Conservation (phyloP, 108 stramenopile species). For the Asterionellopsis glacialis region DNA sequence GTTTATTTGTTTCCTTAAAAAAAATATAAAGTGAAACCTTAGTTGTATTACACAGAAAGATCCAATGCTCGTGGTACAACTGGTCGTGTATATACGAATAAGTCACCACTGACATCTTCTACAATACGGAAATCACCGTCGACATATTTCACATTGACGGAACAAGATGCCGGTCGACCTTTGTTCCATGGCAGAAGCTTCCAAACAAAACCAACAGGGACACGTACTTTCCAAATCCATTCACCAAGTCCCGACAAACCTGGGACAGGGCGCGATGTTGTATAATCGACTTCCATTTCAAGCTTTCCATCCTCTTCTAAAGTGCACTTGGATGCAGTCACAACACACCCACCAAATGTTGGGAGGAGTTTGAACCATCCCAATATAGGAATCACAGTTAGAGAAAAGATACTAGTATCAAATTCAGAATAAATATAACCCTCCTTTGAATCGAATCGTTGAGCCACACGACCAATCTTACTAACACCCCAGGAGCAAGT, state of each 20-base stretch:
- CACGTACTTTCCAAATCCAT: conserved; percentile 80
- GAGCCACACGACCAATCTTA: conserved; percentile 87
- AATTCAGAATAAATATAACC: conserved; percentile 73
- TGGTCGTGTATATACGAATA: conserved; percentile 81
- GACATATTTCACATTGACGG: conserved; percentile 60
- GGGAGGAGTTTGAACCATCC: conserved; percentile 92
- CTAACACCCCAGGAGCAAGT: conserved; percentile 87
- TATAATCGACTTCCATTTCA: conserved; percentile 82
- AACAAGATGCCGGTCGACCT: conserved; percentile 61
- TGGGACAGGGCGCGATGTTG: conserved; percentile 68
- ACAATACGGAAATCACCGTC: conserved; percentile 83
- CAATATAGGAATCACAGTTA: conserved; percentile 88
- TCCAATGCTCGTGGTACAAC: conserved; percentile 67
- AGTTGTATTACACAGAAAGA: not conserved
- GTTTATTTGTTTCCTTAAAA: too few species aligned
- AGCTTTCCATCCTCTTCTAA: conserved; percentile 48
- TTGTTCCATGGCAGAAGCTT: conserved; percentile 87
- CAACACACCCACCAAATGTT: conserved; percentile 92
- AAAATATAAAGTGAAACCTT: too few species aligned
- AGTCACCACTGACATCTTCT: conserved; percentile 74
- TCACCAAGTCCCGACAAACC: conserved; percentile 76
- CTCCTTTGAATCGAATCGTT: conserved; percentile 55
- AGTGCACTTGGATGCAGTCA: conserved; percentile 64
- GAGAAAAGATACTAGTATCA: conserved; percentile 70
- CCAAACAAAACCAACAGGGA: conserved; percentile 82